These are phyloP conservation scores for Gossypium gossypioides DNA, from an alignment of 441 rosid genomes.

Conservation along the genomic window DNA sequence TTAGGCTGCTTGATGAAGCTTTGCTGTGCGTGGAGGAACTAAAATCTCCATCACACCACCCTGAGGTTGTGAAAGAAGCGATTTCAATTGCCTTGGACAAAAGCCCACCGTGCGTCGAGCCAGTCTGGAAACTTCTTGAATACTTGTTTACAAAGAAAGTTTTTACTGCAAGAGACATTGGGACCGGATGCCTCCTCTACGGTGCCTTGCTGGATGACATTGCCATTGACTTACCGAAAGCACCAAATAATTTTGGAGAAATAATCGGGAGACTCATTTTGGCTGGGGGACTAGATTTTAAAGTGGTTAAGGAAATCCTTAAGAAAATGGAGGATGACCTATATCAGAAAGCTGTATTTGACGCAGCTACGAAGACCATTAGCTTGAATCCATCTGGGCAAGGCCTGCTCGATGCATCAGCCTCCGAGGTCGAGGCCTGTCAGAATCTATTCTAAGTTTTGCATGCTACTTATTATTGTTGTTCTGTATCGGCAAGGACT, in stretches of 20 bases:
- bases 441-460: conserved; percentile 26
- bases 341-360: conserved; percentile 45
- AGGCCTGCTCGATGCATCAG: conserved; percentile 38
- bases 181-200: conserved; percentile 58
- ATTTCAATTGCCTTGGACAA: conserved; percentile 59
- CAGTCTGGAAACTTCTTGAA: conserved; percentile 40
- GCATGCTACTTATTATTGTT: not conserved
- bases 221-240: conserved; percentile 74
- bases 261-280: conserved; percentile 52
- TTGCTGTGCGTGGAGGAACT: conserved; percentile 63
- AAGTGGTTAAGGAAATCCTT: conserved; percentile 45
- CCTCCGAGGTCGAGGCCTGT: conserved; percentile 56
- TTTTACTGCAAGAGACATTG: conserved; percentile 42
- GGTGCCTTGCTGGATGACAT: conserved; percentile 68
- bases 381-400: conserved; percentile 29
- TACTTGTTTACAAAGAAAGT: conserved; percentile 43
- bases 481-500: conserved; percentile 11
- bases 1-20: conserved; percentile 62
- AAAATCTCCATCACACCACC: conserved; percentile 52
- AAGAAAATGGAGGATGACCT: conserved; percentile 51
- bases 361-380: conserved; percentile 37
- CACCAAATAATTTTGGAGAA: conserved; percentile 70
- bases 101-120: conserved; percentile 53
- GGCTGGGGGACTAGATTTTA: conserved; percentile 46
- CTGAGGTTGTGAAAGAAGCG: conserved; percentile 79